Evolutionary conservation across 495 filamentous ascomycete species (phyloP), one percentile per base, ranked within the genome.

Genomic region (Penicillium desertorum): DNA sequence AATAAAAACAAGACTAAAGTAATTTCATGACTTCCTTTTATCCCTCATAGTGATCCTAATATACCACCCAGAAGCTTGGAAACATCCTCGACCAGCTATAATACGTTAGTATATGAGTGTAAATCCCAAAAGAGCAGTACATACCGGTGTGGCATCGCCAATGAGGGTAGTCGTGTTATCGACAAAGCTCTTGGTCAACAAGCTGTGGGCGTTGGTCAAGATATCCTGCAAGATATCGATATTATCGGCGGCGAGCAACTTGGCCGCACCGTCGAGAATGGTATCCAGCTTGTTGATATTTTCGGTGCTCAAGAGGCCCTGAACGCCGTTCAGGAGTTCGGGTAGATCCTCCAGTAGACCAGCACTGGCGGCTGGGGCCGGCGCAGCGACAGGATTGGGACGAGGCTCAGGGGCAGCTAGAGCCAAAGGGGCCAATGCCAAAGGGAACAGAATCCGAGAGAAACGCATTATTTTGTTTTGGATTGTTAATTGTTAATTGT

Each of bases 81-180:
- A 9, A 74, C 56, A 58, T 70, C 69, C 37, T 58, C 60, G 20
- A 74, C 63, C 29, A 74, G 58, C 71, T 74, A 58, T 25, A 39
- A 1, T 12, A n/a, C 20, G 12, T 51, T 41, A 39, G 39, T 50
- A 20, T 16, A 19, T 17, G 3, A 29, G 14, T 1, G 7, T 8
- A 25, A 22, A 6, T 27, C 5, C 6, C 25, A 7, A 27, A 37
- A 16, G 3, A 39, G 1, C 23, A 43, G 20, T 57, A 68, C 78
- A 58, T 71, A 82, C 79, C 62, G 79, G 79, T 50, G 78, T 79
- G 12, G 78, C 79, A 66, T 80, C 79, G 7, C 67, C 73, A 57
- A 82, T 80, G 47, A 82, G 55, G 25, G 75, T 75, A 1, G 71
- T 72, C 29, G 79, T 82, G 45, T 82, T 75, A 39, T 74, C 68